Evolutionary conservation across 2,329 filamentous ascomycete genomes (phyloP).

Genomic region (Penicillium sp.): DNA sequence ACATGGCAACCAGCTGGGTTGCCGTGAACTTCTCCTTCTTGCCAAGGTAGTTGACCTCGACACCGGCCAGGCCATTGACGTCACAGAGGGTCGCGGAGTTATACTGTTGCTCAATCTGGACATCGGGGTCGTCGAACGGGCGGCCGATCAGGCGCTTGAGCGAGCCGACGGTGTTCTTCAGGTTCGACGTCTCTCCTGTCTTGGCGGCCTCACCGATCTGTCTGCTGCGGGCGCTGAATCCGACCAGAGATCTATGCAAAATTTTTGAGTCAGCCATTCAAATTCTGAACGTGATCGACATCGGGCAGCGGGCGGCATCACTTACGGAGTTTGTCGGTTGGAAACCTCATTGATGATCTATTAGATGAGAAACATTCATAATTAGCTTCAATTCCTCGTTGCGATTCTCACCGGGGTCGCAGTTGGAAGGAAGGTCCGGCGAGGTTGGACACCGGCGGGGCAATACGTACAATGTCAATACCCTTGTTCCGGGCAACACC

Average conservation of each 20-base stretch:
- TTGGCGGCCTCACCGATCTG: conserved; percentile 94
- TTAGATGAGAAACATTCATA: conserved; percentile 10
- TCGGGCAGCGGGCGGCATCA: conserved; percentile 30
- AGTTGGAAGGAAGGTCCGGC: conserved; percentile 7
- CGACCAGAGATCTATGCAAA: conserved; percentile 73
- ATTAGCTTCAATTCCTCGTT: conserved; percentile 10
- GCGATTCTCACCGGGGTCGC: neutral
- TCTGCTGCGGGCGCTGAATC: conserved; percentile 89
- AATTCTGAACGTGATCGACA: conserved; percentile 13
- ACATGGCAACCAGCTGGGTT: conserved; percentile 92
- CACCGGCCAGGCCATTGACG: conserved; percentile 89
- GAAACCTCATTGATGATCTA: conserved; percentile 99
- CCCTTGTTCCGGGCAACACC: conserved; percentile 97
- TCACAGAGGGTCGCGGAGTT: conserved; percentile 84
- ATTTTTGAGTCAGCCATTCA: conserved; percentile 17
- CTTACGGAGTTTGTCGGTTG: conserved; percentile 96
- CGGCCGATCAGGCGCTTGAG: conserved; percentile 92
- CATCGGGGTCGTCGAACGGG: conserved; percentile 82
- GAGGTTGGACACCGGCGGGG: conserved; percentile 19
- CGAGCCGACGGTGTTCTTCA: conserved; percentile 95
- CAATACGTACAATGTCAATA: conserved; percentile 88
- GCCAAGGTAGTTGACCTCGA: conserved; percentile 87
- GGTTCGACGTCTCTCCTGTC: conserved; percentile 98
- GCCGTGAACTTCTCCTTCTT: conserved; percentile 96
- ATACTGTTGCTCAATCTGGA: conserved; percentile 88